phyloP scores from a whole-genome alignment of 2,329 filamentous ascomycete genomes.

The Alternaria incomplexa region DNA sequence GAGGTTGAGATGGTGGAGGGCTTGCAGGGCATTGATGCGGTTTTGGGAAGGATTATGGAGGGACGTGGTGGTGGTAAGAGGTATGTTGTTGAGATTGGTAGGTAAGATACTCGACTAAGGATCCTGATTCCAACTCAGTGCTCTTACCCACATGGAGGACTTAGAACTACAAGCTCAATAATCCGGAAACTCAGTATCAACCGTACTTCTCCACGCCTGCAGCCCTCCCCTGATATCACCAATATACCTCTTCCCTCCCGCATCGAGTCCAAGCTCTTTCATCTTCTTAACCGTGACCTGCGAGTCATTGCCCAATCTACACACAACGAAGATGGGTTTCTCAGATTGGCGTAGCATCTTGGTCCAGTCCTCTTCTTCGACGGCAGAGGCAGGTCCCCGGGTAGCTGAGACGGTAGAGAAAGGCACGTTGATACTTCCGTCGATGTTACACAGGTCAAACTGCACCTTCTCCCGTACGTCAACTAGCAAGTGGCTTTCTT shows the following conservation, averaged over 20 bases:
- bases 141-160: accelerated
- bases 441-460: constrained; percentile 78
- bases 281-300: constrained; percentile 72
- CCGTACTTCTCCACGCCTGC: constrained; percentile 71
- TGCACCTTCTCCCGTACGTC: constrained; percentile 88
- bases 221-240: constrained; percentile 76
- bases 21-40: neutral
- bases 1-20: neutral
- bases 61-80: neutral
- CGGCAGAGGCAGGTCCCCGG: constrained; percentile 1
- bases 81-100: neutral
- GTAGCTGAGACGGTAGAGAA: constrained; percentile 61
- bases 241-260: constrained; percentile 63
- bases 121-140: no score
- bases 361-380: constrained; percentile 35
- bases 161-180: constrained; percentile 51
- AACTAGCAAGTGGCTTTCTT: constrained; percentile 65
- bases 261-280: constrained; percentile 64
- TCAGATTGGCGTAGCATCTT: constrained; percentile 34
- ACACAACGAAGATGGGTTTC: constrained; percentile 72
- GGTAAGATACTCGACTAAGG: neutral
- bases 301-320: constrained; percentile 78
- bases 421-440: constrained; percentile 76
- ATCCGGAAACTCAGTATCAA: constrained; percentile 66
- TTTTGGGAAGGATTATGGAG: neutral